A percentile compares a stretch with the other conserved stretches of the same genome.
These are phyloP conservation scores for Mycena galericulata DNA, from an alignment of 768 basidiomycete genomes.

Conservation along the genomic window DNA sequence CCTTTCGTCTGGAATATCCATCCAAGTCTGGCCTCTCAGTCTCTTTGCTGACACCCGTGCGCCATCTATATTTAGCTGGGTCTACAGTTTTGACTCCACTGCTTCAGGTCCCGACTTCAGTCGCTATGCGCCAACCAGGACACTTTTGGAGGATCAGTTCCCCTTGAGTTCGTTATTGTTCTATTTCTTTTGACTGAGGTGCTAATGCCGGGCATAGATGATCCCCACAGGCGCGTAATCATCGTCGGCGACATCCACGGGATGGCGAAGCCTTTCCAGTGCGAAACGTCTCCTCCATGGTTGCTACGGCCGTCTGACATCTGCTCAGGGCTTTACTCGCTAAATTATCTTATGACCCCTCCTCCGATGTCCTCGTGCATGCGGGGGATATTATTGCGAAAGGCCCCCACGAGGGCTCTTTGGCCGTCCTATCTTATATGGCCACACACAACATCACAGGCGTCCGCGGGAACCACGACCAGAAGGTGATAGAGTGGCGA, in stretches of 20 bases:
- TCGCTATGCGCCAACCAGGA: slow-evolving; percentile 56
- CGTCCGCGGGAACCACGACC: slow-evolving; percentile 96
- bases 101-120: slow-evolving; percentile 65
- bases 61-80: not conserved
- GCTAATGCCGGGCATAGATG: slow-evolving; percentile 50
- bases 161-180: slow-evolving; percentile 59
- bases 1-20: slow-evolving; percentile 49
- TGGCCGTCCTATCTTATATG: slow-evolving; percentile 75
- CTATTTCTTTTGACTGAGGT: not conserved
- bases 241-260: slow-evolving; percentile 93
- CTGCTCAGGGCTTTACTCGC: slow-evolving; percentile 69
- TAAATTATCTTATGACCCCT: slow-evolving; percentile 68
- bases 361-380: slow-evolving; percentile 79
- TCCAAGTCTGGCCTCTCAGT: slow-evolving; percentile 21
- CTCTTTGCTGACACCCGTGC: slow-evolving; percentile 24
- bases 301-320: not conserved
- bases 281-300: slow-evolving; percentile 36
- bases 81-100: slow-evolving; percentile 40
- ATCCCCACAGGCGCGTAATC: slow-evolving; percentile 68
- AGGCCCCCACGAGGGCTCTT: slow-evolving; percentile 68
- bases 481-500: slow-evolving; percentile 90
- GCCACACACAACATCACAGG: slow-evolving; percentile 73
- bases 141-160: slow-evolving; percentile 61
- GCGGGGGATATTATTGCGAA: slow-evolving; percentile 88
- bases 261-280: slow-evolving; percentile 78